Evolutionary conservation across 192 early-diverging fungal species (phyloP).

Genomic region (Coemansia sp.): DNA sequence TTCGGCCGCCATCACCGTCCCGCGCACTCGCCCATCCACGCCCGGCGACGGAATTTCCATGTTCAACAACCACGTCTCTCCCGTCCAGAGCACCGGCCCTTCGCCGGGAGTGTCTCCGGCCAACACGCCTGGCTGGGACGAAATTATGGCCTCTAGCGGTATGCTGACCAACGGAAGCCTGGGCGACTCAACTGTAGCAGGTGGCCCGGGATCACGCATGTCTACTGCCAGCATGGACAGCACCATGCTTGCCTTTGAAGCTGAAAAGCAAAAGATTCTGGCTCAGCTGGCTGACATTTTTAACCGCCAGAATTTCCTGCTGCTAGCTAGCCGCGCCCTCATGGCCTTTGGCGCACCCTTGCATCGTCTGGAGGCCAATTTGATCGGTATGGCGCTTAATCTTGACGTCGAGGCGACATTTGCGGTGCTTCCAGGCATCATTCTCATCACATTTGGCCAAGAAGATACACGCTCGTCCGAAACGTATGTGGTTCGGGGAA

Average conservation of each 20-base stretch:
- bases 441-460: conserved; percentile 72
- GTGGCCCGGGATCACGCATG: conserved; percentile 27
- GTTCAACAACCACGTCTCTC: background rate
- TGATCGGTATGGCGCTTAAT: conserved; percentile 61
- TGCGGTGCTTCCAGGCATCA: conserved; percentile 67
- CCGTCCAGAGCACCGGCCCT: conserved; percentile 4
- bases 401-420: conserved; percentile 65
- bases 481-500: conserved; percentile 65
- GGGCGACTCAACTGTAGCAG: conserved; percentile 1
- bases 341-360: conserved; percentile 70
- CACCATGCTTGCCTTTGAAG: conserved; percentile 36
- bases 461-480: conserved; percentile 69
- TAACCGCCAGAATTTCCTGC: conserved; percentile 64
- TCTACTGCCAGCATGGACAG: conserved; percentile 33
- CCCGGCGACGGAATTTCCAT: conserved; percentile 5
- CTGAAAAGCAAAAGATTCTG: conserved; percentile 48
- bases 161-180: conserved; percentile 42
- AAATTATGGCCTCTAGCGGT: conserved; percentile 43
- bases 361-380: conserved; percentile 64
- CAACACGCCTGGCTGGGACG: conserved; percentile 48
- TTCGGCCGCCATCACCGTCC: conserved; percentile 1
- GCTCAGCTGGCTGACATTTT: conserved; percentile 66
- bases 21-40: conserved; percentile 14
- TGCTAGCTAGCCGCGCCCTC: conserved; percentile 61
- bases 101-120: conserved; percentile 28